A percentile compares a stretch with the other conserved stretches of the same genome.
Conservation (phyloP, 371 early-diverging fungal species). For the Mortierella sp. region DNA sequence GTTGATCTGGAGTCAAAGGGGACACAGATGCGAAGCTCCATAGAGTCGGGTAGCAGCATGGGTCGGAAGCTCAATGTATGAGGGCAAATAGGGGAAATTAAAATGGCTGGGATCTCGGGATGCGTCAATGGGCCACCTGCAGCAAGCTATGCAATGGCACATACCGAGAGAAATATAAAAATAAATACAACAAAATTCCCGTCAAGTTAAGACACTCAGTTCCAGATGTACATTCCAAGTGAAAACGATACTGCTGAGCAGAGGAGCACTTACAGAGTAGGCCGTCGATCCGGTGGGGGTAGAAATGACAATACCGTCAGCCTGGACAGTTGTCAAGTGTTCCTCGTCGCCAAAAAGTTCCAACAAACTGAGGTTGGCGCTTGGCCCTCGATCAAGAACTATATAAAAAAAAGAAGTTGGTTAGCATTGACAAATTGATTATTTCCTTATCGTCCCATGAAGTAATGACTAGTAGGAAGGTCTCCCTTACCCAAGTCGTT, state of each 20-base stretch:
- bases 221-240: neutral
- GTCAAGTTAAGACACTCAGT: neutral
- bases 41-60: slow-evolving; percentile 91
- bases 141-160: slow-evolving; percentile 69
- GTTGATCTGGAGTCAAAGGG: slow-evolving; percentile 78
- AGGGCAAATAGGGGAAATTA: slow-evolving; percentile 96
- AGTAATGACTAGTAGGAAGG: neutral
- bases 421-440: neutral
- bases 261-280: slow-evolving; percentile 76
- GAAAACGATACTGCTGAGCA: slow-evolving; percentile 37
- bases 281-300: slow-evolving; percentile 98
- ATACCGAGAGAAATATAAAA: neutral
- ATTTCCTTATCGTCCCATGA: neutral
- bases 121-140: slow-evolving; percentile 96
- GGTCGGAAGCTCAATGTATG: slow-evolving; percentile 95
- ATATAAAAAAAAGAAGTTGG: neutral
- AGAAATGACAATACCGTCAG: slow-evolving; percentile 92
- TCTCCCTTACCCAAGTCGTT: slow-evolving; percentile 72
- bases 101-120: slow-evolving; percentile 90
- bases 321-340: slow-evolving; percentile 88
- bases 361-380: slow-evolving; percentile 87
- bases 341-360: slow-evolving; percentile 92
- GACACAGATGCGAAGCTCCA: slow-evolving; percentile 82
- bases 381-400: slow-evolving; percentile 91
- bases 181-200: neutral